Percentiles rank a stretch among this genome's conserved stretches.
Conservation (phyloP, 768 basidiomycete species). For the Phylloporus sp. region DNA sequence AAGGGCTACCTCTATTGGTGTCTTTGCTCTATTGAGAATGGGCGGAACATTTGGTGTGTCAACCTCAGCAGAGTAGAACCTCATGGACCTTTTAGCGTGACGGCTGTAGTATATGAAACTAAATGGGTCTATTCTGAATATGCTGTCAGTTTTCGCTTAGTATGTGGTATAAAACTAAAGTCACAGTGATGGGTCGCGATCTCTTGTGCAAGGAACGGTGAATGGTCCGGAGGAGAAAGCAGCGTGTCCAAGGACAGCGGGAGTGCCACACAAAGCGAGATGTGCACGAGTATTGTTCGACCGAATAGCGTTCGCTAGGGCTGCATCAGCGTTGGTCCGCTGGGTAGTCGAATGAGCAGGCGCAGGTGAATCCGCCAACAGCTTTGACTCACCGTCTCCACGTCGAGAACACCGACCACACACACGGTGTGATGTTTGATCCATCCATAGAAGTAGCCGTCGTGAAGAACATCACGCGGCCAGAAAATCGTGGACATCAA, state of each 20-base stretch:
- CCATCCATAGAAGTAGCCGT: slow-evolving; percentile 63
- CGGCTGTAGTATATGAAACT: slow-evolving; percentile 49
- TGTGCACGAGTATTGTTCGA: slow-evolving; percentile 17
- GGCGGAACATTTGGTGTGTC: slow-evolving; percentile 25
- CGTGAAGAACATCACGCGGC: slow-evolving; percentile 47
- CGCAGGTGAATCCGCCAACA: not conserved
- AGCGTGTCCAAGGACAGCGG: slow-evolving; percentile 32
- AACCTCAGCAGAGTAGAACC: slow-evolving; percentile 58
- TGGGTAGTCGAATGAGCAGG: slow-evolving; percentile 4
- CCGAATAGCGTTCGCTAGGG: slow-evolving; percentile 10
- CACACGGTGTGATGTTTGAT: slow-evolving; percentile 39
- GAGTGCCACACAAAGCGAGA: slow-evolving; percentile 14
- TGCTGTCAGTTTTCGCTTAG: slow-evolving; percentile 9
- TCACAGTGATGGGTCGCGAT: slow-evolving; percentile 21
- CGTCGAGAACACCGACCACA: slow-evolving; percentile 48
- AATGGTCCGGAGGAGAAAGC: slow-evolving; percentile 10
- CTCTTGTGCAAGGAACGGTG: slow-evolving; percentile 32
- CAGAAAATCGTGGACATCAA: slow-evolving; percentile 48
- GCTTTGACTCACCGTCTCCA: slow-evolving; percentile 28
- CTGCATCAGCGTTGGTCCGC: slow-evolving; percentile 14
- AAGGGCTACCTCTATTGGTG: slow-evolving; percentile 29
- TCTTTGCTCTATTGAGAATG: slow-evolving; percentile 12
- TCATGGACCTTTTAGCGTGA: slow-evolving; percentile 50
- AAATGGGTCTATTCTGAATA: slow-evolving; percentile 15
- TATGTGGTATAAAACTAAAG: not conserved